Conservation (phyloP, 2,329 filamentous ascomycete genomes). For the Ramularia endophylla region DNA sequence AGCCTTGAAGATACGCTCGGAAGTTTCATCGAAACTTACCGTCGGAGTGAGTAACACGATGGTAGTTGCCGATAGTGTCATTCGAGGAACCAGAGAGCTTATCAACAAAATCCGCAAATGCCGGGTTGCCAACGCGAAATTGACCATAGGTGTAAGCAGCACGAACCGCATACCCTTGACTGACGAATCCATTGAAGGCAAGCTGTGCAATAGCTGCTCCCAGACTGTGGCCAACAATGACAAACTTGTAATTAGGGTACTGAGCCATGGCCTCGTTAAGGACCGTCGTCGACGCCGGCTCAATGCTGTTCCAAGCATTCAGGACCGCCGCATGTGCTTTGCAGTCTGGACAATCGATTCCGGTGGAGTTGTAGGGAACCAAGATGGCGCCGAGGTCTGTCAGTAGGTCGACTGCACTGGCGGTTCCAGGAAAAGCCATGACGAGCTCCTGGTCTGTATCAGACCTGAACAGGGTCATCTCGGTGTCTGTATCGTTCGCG, state of each 20-base stretch:
- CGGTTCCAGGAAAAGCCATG: conserved; percentile 5
- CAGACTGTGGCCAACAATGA: conserved; percentile 1
- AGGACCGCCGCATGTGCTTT: neutral
- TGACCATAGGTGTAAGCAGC: conserved; percentile 4
- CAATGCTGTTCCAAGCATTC: conserved; percentile 2
- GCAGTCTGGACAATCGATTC: neutral
- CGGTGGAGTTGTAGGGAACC: conserved; percentile 1
- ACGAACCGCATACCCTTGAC: neutral
- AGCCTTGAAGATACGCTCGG: too few species aligned
- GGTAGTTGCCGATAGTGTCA: neutral
- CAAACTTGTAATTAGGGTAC: conserved; percentile 4
- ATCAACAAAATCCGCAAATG: conserved; percentile 4
- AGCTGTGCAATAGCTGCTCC: neutral
- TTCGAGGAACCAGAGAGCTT: conserved; percentile 1
- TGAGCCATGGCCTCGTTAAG: conserved; percentile 1
- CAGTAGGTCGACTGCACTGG: neutral
- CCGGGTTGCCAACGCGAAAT: conserved; percentile 2
- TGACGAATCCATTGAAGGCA: neutral
- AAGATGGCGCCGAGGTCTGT: conserved; percentile 1
- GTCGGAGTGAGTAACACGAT: conserved; percentile 1
- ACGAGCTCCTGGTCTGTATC: conserved; percentile 2
- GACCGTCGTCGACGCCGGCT: neutral
- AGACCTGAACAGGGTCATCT: conserved; percentile 3
- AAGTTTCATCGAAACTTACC: too few species aligned
- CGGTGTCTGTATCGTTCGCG: conserved; percentile 1